A percentile compares a stretch with the other conserved stretches of the same genome.
Conservation (phyloP, 108 stramenopile species). For the Seminavis robusta region DNA sequence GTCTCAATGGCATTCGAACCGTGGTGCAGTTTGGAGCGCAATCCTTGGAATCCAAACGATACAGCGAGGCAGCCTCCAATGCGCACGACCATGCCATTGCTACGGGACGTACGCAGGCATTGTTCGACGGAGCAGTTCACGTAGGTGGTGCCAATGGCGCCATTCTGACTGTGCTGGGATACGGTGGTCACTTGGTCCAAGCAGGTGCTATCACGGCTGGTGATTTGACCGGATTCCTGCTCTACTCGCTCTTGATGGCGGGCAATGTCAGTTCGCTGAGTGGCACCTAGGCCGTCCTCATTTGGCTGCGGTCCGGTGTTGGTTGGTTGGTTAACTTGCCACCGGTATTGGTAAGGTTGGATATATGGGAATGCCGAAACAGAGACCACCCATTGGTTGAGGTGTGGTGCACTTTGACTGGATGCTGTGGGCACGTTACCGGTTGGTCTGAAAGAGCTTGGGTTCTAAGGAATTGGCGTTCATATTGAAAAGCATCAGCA, state of each 20-base stretch:
- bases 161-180: constrained; percentile 70
- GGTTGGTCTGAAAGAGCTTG: no score
- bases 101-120: constrained; percentile 64
- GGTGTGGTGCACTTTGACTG: no score
- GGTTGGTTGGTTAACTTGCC: no score
- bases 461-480: no score
- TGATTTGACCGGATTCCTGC: constrained; percentile 83
- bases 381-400: no score
- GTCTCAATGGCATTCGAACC: constrained; percentile 55
- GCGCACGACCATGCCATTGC: constrained; percentile 64
- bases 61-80: constrained; percentile 35
- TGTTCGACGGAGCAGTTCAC: constrained; percentile 72
- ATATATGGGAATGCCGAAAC: no score
- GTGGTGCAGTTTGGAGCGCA: constrained; percentile 78
- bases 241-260: constrained; percentile 84
- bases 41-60: constrained; percentile 51
- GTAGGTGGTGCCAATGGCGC: constrained; percentile 67
- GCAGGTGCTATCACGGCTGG: constrained; percentile 59
- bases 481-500: no score
- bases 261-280: constrained; percentile 69
- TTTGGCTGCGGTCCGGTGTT: no score
- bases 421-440: no score
- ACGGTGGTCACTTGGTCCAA: constrained; percentile 75
- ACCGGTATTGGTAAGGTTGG: no score
- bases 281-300: constrained; percentile 61